phyloP scores from a whole-genome alignment of 2,329 filamentous ascomycete genomes.

The Scedosporium dehoogii region DNA sequence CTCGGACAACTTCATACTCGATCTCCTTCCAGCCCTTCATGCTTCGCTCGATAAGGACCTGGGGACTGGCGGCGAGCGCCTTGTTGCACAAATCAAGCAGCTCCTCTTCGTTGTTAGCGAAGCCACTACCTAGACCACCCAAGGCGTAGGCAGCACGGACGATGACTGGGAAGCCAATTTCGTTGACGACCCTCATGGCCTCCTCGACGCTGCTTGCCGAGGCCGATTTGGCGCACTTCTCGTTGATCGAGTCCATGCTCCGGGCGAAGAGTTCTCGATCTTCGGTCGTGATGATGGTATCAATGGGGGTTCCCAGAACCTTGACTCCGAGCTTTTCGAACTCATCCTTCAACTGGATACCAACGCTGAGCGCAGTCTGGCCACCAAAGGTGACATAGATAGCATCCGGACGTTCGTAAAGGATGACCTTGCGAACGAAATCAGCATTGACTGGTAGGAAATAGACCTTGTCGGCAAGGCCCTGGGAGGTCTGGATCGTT shows the following conservation, averaged over 20 bases:
- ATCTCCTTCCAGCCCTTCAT: conserved; percentile 99
- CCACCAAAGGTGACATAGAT: conserved; percentile 98
- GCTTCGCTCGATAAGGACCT: conserved; percentile 91
- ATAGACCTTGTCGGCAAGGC: conserved; percentile 96
- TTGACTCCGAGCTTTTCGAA: conserved; percentile 87
- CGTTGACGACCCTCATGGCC: conserved; percentile 76
- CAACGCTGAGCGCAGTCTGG: conserved; percentile 91
- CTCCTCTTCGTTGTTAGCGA: conserved; percentile 79
- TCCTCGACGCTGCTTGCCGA: conserved; percentile 85
- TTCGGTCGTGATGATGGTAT: conserved; percentile 97
- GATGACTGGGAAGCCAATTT: conserved; percentile 94
- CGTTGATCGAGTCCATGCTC: conserved; percentile 96
- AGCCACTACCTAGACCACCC: conserved; percentile 89
- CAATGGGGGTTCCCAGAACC: conserved; percentile 91
- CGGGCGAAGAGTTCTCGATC: conserved; percentile 95
- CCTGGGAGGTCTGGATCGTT: conserved; percentile 97
- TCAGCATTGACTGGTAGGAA: conserved; percentile 95
- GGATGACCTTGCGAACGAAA: conserved; percentile 95
- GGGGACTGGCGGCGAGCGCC: conserved; percentile 88
- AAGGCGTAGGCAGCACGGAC: conserved; percentile 93
- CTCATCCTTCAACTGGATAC: conserved; percentile 95
- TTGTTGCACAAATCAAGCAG: conserved; percentile 84
- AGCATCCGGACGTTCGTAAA: conserved; percentile 86
- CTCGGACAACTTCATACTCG: conserved; percentile 95
- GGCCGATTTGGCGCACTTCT: conserved; percentile 95